A percentile compares a stretch with the other conserved stretches of the same genome.
Conservation (phyloP, 1,284 basidiomycete genomes). For the Moniliophthora roreri region DNA sequence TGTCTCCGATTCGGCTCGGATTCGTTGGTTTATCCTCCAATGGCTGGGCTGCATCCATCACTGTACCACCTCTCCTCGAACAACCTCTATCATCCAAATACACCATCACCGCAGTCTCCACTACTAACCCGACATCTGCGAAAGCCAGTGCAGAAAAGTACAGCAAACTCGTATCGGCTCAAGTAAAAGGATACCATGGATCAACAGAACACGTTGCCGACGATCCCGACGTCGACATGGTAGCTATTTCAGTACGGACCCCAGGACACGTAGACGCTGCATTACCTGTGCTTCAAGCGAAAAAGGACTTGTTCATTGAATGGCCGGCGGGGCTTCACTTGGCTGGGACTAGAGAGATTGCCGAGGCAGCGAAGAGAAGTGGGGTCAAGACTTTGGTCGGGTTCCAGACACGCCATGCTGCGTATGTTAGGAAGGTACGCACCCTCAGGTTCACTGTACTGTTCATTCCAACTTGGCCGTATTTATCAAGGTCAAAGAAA, state of each 20-base stretch:
- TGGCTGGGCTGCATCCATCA: conserved; percentile 4
- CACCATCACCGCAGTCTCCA: conserved; percentile 27
- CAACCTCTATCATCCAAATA: conserved; percentile 16
- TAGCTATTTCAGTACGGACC: conserved; percentile 27
- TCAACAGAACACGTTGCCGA: background rate
- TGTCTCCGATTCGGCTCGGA: conserved; percentile 3
- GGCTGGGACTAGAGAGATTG: conserved; percentile 30
- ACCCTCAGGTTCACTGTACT: background rate
- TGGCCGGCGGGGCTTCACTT: conserved; percentile 34
- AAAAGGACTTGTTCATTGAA: conserved; percentile 38
- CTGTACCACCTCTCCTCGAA: conserved; percentile 6
- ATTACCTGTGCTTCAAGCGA: conserved; percentile 32
- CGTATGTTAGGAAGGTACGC: background rate
- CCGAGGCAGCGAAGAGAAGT: conserved; percentile 27
- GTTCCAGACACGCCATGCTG: conserved; percentile 28
- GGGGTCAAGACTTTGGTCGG: conserved; percentile 33
- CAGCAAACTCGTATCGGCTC: conserved; percentile 10
- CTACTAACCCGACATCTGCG: conserved; percentile 26
- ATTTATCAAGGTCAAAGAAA: conserved; percentile 2
- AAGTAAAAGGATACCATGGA: background rate
- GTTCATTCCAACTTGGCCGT: too few species aligned
- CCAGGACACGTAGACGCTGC: conserved; percentile 26
- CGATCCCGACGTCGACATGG: background rate
- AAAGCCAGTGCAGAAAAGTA: conserved; percentile 26
- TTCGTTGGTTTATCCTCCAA: conserved; percentile 7